Percentiles rank a stretch among this genome's conserved stretches.
phyloP scores from a whole-genome alignment of 176 grass and related monocot genomes.

The Aegilops tauschii region DNA sequence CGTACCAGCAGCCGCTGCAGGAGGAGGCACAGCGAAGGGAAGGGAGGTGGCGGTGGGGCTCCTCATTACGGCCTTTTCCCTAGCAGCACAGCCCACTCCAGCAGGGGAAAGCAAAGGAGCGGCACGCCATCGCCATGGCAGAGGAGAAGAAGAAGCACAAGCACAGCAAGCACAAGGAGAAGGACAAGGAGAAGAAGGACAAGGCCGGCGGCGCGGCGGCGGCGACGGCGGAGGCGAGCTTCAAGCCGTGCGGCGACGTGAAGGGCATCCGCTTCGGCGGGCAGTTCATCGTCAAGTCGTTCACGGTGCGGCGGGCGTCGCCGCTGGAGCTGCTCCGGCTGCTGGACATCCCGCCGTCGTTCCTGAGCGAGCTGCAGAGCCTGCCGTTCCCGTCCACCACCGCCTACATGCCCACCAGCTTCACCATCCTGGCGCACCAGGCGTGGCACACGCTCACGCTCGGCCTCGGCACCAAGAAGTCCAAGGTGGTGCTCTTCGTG shows the following conservation, averaged over 20 bases:
- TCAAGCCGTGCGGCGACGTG: constrained; percentile 81
- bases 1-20: constrained; percentile 28
- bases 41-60: constrained; percentile 26
- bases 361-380: constrained; percentile 76
- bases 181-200: constrained; percentile 30
- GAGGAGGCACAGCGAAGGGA: not conserved
- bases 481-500: constrained; percentile 87
- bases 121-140: constrained; percentile 42
- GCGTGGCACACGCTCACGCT: constrained; percentile 97
- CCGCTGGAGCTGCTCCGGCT: constrained; percentile 91
- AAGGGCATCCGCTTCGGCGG: constrained; percentile 90
- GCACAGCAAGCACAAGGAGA: constrained; percentile 31
- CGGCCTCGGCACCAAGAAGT: constrained; percentile 95
- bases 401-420: constrained; percentile 85
- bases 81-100: constrained; percentile 40
- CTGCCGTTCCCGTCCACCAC: constrained; percentile 93
- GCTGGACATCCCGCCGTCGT: constrained; percentile 91
- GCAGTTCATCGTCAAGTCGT: constrained; percentile 94
- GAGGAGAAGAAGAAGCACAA: constrained; percentile 58
- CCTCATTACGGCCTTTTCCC: constrained; percentile 48
- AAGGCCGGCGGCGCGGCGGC: constrained; percentile 16
- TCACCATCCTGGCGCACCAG: constrained; percentile 98
- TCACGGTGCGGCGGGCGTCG: constrained; percentile 89
- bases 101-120: constrained; percentile 11
- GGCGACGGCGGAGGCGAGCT: constrained; percentile 52